phyloP scores from a whole-genome alignment of 768 basidiomycete genomes.

The Lentinula guzmanii region DNA sequence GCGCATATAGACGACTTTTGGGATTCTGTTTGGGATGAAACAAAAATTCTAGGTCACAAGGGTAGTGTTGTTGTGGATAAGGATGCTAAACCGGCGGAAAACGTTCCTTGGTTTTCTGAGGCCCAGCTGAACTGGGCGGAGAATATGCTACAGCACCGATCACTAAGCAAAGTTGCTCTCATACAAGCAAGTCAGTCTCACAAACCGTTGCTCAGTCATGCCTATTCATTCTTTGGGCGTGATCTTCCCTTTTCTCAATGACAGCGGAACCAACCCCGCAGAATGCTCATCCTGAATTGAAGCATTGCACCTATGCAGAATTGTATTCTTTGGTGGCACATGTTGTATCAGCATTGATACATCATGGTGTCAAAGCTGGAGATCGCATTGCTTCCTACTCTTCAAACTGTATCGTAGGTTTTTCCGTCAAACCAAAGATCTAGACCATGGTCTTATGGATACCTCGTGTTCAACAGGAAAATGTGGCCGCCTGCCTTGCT shows the following conservation, averaged over 20 bases:
- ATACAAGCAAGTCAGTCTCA: slow-evolving; percentile 59
- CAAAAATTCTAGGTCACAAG: slow-evolving; percentile 55
- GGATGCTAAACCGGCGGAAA: slow-evolving; percentile 44
- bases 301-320: slow-evolving; percentile 47
- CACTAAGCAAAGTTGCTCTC: slow-evolving; percentile 53
- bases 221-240: slow-evolving; percentile 6
- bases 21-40: slow-evolving; percentile 68
- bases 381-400: slow-evolving; percentile 76
- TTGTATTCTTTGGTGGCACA: slow-evolving; percentile 53
- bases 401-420: slow-evolving; percentile 69
- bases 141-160: slow-evolving; percentile 64
- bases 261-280: slow-evolving; percentile 59
- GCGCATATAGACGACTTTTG: slow-evolving; percentile 60
- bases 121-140: slow-evolving; percentile 76
- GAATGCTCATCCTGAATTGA: slow-evolving; percentile 34
- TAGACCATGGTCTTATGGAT: slow-evolving; percentile 5
- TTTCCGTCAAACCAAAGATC: neutral
- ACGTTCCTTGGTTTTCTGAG: slow-evolving; percentile 67
- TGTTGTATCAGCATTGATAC: slow-evolving; percentile 50
- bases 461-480: slow-evolving; percentile 42
- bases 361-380: slow-evolving; percentile 49
- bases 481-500: slow-evolving; percentile 61
- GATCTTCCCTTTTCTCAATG: slow-evolving; percentile 10
- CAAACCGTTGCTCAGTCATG: slow-evolving; percentile 15
- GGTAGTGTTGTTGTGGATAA: slow-evolving; percentile 55